Conservation (phyloP, 1,284 basidiomycete species). For the Malassezia japonica region DNA sequence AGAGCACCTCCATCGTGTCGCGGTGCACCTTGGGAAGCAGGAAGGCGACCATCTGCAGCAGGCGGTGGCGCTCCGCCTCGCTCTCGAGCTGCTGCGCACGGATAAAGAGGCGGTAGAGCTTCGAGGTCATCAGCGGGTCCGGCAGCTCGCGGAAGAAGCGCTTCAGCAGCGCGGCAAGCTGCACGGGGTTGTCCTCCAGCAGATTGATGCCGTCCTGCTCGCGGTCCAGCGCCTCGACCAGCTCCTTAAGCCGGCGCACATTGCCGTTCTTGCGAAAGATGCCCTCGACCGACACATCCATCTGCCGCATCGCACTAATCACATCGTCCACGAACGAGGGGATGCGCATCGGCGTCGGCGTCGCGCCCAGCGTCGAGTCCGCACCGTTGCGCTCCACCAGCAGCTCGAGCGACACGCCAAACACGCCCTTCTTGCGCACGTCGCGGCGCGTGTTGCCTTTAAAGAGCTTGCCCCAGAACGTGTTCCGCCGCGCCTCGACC, state of each 20-base stretch:
- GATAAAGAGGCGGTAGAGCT: slow-evolving; percentile 78
- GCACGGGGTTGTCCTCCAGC: slow-evolving; percentile 88
- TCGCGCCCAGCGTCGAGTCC: slow-evolving; percentile 81
- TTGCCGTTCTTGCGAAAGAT: slow-evolving; percentile 99
- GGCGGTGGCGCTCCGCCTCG: slow-evolving; percentile 68
- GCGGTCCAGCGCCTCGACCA: slow-evolving; percentile 84
- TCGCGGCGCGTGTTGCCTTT: slow-evolving; percentile 69
- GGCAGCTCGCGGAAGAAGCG: slow-evolving; percentile 93
- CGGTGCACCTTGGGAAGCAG: slow-evolving; percentile 85
- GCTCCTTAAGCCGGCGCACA: slow-evolving; percentile 79
- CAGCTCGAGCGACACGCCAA: slow-evolving; percentile 83
- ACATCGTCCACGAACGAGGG: slow-evolving; percentile 97
- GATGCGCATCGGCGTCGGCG: slow-evolving; percentile 72
- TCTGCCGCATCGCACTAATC: slow-evolving; percentile 94
- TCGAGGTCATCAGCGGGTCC: slow-evolving; percentile 89
- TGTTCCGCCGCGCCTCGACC: slow-evolving; percentile 82
- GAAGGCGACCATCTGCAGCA: slow-evolving; percentile 75
- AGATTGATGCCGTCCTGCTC: slow-evolving; percentile 75
- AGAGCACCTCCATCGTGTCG: slow-evolving; percentile 94
- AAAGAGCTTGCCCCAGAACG: slow-evolving; percentile 95
- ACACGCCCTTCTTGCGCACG: slow-evolving; percentile 57
- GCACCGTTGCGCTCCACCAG: slow-evolving; percentile 90
- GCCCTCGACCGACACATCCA: slow-evolving; percentile 98
- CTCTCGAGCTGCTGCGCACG: slow-evolving; percentile 71
- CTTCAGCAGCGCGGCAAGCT: slow-evolving; percentile 90